Percentiles rank a stretch among this genome's conserved stretches.
phyloP scores from a whole-genome alignment of 179 eudicot genomes.

The Heliamphora pulchella region DNA sequence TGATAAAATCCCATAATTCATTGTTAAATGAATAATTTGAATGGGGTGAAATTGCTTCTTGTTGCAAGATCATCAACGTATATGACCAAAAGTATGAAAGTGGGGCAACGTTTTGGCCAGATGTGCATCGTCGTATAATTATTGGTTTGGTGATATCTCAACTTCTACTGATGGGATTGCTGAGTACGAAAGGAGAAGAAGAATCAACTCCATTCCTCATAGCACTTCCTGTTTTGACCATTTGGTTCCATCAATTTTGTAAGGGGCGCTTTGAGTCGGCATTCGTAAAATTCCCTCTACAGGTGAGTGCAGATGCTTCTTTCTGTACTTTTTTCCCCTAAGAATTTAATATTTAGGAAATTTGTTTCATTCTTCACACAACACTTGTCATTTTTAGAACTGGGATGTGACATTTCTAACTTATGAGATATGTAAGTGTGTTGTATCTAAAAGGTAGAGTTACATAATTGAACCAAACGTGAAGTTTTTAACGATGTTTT shows the following conservation, averaged over 20 bases:
- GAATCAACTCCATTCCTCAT: conserved; percentile 48
- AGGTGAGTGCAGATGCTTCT: conserved; percentile 37
- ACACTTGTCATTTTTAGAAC: neutral
- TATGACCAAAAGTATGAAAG: conserved; percentile 85
- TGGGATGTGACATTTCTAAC: neutral
- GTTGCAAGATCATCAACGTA: conserved; percentile 71
- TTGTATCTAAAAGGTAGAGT: neutral
- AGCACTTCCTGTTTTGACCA: conserved; percentile 65
- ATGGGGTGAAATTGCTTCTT: conserved; percentile 18
- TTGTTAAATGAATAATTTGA: neutral
- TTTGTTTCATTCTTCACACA: neutral
- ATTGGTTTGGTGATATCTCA: conserved; percentile 68
- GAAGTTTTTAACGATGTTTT: neutral
- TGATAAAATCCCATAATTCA: neutral
- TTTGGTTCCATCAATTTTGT: conserved; percentile 77
- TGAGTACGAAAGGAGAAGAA: conserved; percentile 55
- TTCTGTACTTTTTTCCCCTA: neutral
- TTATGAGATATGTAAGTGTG: neutral
- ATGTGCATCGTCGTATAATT: conserved; percentile 71
- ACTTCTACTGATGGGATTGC: conserved; percentile 59
- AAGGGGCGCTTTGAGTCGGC: conserved; percentile 87
- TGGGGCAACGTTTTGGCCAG: conserved; percentile 89
- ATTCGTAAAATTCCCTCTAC: conserved; percentile 62
- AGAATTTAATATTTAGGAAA: neutral
- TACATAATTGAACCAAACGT: neutral